phyloP scores from a whole-genome alignment of 2,329 filamentous ascomycete species.

The Atkinsonella texensis region DNA sequence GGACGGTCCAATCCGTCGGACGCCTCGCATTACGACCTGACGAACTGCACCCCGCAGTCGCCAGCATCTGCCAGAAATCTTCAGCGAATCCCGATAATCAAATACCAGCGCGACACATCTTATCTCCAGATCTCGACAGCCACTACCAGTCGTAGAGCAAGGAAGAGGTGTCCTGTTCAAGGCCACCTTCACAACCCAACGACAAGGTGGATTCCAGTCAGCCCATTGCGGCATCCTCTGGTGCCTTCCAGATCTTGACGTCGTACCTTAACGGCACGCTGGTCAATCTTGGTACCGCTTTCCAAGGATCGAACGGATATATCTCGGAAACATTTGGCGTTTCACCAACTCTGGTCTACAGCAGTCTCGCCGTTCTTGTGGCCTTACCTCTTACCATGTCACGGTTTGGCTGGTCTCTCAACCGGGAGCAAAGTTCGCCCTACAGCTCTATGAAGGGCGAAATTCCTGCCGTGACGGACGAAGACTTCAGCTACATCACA shows the following conservation, averaged over 20 bases:
- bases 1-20: neutral
- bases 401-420: slow-evolving; percentile 38
- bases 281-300: slow-evolving; percentile 33
- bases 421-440: slow-evolving; percentile 37
- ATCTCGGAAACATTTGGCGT: slow-evolving; percentile 38
- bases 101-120: neutral
- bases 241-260: slow-evolving; percentile 49
- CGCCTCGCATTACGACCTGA: neutral
- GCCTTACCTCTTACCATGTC: slow-evolving; percentile 41
- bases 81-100: neutral
- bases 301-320: slow-evolving; percentile 38
- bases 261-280: slow-evolving; percentile 44
- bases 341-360: slow-evolving; percentile 36
- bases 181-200: slow-evolving; percentile 24
- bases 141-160: neutral
- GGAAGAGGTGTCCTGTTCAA: slow-evolving; percentile 21
- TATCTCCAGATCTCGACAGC: neutral
- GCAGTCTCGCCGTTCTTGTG: slow-evolving; percentile 36
- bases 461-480: slow-evolving; percentile 54
- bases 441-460: slow-evolving; percentile 35
- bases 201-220: slow-evolving; percentile 52
- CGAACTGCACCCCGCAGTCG: slow-evolving; percentile 1
- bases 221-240: slow-evolving; percentile 46
- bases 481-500: slow-evolving; percentile 76
- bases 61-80: neutral